Base-by-base conservation (phyloP, 306 rosid genomes). In the Sechiopsis laciniata region DNA sequence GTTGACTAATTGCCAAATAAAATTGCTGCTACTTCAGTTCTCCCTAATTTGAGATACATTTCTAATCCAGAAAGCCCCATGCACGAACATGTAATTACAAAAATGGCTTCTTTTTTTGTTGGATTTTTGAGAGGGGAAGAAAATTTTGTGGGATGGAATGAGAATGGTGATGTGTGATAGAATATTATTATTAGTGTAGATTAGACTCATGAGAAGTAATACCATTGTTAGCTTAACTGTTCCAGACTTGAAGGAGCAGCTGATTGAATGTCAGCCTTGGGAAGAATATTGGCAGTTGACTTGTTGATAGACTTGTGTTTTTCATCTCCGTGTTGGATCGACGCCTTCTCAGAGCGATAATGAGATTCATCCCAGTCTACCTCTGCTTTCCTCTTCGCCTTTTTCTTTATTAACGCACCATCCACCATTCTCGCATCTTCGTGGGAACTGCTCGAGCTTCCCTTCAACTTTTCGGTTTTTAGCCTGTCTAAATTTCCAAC, bases 311-410 rank as follows among this genome's bases (percentile, higher is more conserved):
- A 46, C 86, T 78, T 86, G 21, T 84, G 82, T 72, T 82, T 86
- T 75, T 88, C 97, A 75, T 94, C 98, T 67, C 91, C 91, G 78
- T 74, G 91, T 75, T 64, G 83, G 26, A 86, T 64, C 72, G 81
- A 58, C 61, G 77, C 55, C 81, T 86, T 90, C 81, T 88, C 97
- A 0, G 85, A 77, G 63, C 86, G 86, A 60, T 65, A 66, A 66
- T 81, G 87, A 55, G 79, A 78, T 80, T 83, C 91, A 17, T 89
- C 92, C 63, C 75, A 78, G 74, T 91, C 97, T 35, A 46, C 60
- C 61, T 89, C 99, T 37, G 92, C 86, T 82, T 79, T 94, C 81
- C 92, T 86, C 86, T 88, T 94, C 29, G 76, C 80, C 87, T 94
- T 89, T 82, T 86, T 92, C 87, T 88, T 94, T 35, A 78, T 74